Evolutionary conservation across 1,284 basidiomycete genomes (phyloP).

Genomic region (Pisolithus thermaeus): DNA sequence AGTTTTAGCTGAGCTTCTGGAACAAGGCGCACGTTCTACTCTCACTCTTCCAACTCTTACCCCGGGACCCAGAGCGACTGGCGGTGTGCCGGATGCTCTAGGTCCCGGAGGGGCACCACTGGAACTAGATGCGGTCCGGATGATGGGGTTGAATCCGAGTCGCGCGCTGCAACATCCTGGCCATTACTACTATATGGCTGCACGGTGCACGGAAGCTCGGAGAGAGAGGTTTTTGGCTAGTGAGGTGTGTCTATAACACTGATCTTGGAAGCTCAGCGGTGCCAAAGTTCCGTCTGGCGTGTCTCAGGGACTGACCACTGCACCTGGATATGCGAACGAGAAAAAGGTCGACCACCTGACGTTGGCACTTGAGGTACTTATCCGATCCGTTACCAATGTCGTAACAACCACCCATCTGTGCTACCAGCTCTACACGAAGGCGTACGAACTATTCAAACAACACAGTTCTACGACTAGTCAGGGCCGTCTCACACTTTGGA

Average conservation of each 20-base stretch:
- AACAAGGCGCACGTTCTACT: constrained; percentile 68
- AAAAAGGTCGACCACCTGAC: constrained; percentile 84
- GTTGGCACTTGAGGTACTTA: constrained; percentile 69
- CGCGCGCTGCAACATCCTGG: constrained; percentile 83
- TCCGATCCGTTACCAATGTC: neutral
- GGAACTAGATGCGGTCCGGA: constrained; percentile 47
- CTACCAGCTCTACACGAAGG: constrained; percentile 76
- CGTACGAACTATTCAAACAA: constrained; percentile 87
- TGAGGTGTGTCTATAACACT: constrained; percentile 40
- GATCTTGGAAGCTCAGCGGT: neutral
- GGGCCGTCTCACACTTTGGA: constrained; percentile 74
- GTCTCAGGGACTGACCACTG: constrained; percentile 25
- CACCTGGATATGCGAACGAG: constrained; percentile 75
- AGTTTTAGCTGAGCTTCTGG: constrained; percentile 82
- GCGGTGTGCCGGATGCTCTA: constrained; percentile 14
- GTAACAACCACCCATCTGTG: constrained; percentile 1
- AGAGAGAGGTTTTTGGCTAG: constrained; percentile 58
- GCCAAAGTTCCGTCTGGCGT: constrained; percentile 1
- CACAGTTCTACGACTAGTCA: constrained; percentile 47
- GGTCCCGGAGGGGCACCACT: constrained; percentile 24
- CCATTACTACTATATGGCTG: constrained; percentile 87
- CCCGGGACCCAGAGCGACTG: constrained; percentile 33
- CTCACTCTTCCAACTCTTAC: constrained; percentile 60
- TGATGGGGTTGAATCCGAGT: constrained; percentile 60
- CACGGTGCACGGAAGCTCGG: constrained; percentile 74